Conservation (phyloP, 306 rosid genomes). For the Chamaecrista fasciculata region DNA sequence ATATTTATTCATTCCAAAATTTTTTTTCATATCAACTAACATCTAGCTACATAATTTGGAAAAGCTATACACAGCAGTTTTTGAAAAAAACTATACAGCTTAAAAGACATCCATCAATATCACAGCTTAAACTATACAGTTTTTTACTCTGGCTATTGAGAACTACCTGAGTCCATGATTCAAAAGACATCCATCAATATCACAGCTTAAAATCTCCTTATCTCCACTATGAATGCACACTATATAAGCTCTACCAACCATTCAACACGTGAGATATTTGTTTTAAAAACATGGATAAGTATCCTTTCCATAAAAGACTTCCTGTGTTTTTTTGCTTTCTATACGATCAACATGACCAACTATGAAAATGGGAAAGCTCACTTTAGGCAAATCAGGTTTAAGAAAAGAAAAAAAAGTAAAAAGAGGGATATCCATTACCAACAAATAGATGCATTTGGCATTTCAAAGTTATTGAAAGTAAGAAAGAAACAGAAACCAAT, state of each 20-base stretch:
- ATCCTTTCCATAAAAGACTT: conserved; percentile 2
- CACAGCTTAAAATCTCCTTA: not conserved
- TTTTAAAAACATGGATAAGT: not conserved
- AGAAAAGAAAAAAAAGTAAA: not conserved
- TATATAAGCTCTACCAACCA: not conserved
- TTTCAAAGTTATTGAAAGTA: not conserved
- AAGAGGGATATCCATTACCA: not conserved
- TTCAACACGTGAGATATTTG: not conserved
- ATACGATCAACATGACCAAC: not conserved
- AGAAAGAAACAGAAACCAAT: not conserved
- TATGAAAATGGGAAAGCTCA: not conserved
- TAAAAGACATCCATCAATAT: too few species aligned
- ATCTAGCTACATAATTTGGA: too few species aligned
- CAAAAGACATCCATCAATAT: not conserved
- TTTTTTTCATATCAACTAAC: too few species aligned
- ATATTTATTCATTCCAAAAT: too few species aligned
- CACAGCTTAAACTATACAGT: too few species aligned
- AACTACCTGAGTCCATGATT: not conserved
- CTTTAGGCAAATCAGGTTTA: not conserved
- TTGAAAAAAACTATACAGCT: too few species aligned
- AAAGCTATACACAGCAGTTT: too few species aligned
- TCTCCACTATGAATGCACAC: not conserved
- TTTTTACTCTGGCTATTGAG: not conserved
- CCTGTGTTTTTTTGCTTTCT: not conserved
- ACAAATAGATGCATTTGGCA: not conserved